Evolutionary conservation across 208 protist species (phyloP), one percentile per base, ranked within the genome.

Genomic region (Wallacemonas rigidus): DNA sequence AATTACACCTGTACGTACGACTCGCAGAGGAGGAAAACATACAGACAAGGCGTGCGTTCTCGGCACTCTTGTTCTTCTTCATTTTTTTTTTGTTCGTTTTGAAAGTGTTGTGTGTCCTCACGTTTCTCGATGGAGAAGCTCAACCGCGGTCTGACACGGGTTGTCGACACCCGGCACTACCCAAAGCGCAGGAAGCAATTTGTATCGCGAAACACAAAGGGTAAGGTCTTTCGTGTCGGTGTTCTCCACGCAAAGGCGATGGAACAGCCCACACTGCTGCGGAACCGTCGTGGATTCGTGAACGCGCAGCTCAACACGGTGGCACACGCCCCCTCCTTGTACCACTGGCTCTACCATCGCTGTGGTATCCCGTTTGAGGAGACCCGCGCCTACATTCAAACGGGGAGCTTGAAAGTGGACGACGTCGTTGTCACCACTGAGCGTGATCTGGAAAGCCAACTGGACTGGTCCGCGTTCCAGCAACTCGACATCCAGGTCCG

Each of bases 271-370:
- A 74, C 79, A n/a, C 65, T 96, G 54, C 67, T 74, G 69, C 82
- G 82, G 17, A 96, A 96, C 51, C 75, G 88, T 3, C 83, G 89
- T 55, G 91, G 91, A 9, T 96, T 88, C 75, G 79, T 89, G 35
- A 94, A 92, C 67, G 80, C 82, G 41, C 87, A 94, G 68, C 62
- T 94, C 40, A 96, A 90, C 72, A 95, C 89, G 6, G 91, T 92
- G 17, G 91, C 91, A 26, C 88, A 93, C 62, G 83, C 89, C 9
- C 91, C 91, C 2, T 94, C 89, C 11, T 56, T 96, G 1, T 96
- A 96, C 56, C 88, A 94, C 79, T 96, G 91, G 89, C 86, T 96
- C 12, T 94, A 90, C 57, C 91, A 96, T 62, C 86, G 89, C 62
- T 96, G 91, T 62, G 91, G 91, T 53, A 81, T 96, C 38, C 85